Percentiles rank a stretch among this genome's conserved stretches.
phyloP scores from a whole-genome alignment of 2,329 filamentous ascomycete genomes.

The Magnaporthiopsis rhizophila region DNA sequence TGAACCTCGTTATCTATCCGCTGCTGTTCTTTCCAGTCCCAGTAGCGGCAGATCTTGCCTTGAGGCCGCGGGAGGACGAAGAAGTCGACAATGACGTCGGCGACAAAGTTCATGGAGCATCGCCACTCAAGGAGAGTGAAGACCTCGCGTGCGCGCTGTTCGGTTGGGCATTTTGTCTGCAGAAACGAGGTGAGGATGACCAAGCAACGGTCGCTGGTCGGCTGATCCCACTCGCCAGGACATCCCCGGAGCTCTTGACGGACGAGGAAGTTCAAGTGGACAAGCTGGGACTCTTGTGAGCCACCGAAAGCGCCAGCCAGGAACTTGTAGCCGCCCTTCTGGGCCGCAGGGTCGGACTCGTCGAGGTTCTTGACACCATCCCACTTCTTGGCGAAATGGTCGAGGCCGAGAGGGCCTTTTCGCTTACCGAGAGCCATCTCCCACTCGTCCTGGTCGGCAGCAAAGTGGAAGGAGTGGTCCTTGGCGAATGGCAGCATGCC shows the following conservation, averaged over 20 bases:
- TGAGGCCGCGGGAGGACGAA: conserved; percentile 1
- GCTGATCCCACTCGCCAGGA: conserved; percentile 6
- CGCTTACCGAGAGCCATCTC: neutral
- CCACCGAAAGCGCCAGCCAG: conserved; percentile 5
- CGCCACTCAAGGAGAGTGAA: conserved; percentile 8
- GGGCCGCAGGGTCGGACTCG: neutral
- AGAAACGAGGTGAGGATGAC: neutral
- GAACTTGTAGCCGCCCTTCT: neutral
- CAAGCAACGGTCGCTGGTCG: neutral
- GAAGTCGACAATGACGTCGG: neutral
- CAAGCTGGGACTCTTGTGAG: neutral
- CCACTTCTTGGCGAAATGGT: conserved; percentile 5
- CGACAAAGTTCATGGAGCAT: conserved; percentile 6
- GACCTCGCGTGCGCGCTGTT: neutral
- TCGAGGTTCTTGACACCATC: neutral
- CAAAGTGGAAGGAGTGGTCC: neutral
- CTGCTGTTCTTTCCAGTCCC: conserved; percentile 6
- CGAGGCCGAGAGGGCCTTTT: conserved; percentile 2
- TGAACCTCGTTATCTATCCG: neutral
- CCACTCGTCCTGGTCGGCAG: conserved; percentile 1
- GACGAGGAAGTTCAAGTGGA: conserved; percentile 2
- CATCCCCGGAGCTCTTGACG: conserved; percentile 5
- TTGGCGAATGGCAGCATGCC: neutral
- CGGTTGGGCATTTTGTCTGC: neutral
- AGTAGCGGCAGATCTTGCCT: conserved; percentile 4